phyloP scores from a whole-genome alignment of 331 rosid genomes.

The Quercus phellos region DNA sequence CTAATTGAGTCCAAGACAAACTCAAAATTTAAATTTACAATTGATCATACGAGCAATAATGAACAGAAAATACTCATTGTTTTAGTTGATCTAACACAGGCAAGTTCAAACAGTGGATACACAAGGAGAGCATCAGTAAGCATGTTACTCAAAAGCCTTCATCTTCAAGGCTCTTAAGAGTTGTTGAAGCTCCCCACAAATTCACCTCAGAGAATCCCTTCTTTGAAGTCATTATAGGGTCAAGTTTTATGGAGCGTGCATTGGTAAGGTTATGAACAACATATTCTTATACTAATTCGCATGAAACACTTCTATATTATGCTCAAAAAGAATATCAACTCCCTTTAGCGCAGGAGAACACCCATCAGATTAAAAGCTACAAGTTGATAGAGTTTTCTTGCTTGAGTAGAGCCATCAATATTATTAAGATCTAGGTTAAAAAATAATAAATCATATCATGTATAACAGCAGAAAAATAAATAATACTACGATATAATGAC shows the following conservation, averaged over 20 bases:
- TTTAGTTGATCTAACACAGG: too few species aligned
- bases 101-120: too few species aligned
- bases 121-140: too few species aligned
- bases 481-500: rapidly evolving
- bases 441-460: too few species aligned
- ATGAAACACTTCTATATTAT: background rate
- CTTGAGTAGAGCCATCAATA: too few species aligned
- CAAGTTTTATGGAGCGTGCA: background rate
- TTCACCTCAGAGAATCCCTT: background rate
- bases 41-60: background rate
- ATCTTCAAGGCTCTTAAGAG: too few species aligned
- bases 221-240: background rate
- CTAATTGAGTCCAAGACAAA: background rate
- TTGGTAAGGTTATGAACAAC: background rate
- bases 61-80: background rate
- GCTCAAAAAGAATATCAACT: too few species aligned
- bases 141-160: too few species aligned
- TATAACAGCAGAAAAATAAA: rapidly evolving
- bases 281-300: background rate
- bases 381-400: too few species aligned
- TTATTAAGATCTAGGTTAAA: too few species aligned
- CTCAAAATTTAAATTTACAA: background rate
- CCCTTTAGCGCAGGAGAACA: too few species aligned
- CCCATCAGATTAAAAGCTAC: too few species aligned
- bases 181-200: background rate